Percentiles rank a stretch among this genome's conserved stretches.
These are phyloP conservation scores for Zygosaccharomyces pseudobailii DNA, from an alignment of 1,139 yeast genomes.

Conservation along the genomic window DNA sequence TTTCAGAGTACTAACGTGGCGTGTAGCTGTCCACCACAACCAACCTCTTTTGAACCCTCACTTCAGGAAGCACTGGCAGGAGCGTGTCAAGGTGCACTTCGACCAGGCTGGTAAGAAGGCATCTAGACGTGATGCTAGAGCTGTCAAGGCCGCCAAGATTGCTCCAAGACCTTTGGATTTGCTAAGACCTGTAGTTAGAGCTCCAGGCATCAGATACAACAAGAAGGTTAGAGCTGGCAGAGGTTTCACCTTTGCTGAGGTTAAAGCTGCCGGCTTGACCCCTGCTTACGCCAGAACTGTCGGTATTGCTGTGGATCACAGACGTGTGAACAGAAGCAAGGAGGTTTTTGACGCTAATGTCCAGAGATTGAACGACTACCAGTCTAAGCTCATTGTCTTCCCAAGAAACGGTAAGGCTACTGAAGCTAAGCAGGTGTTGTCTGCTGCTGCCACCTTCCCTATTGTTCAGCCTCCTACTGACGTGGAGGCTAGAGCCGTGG, in stretches of 20 bases:
- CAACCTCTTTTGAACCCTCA: slow-evolving; percentile 94
- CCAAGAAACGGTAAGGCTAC: slow-evolving; percentile 82
- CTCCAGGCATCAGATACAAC: slow-evolving; percentile 98
- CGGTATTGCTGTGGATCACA: slow-evolving; percentile 99
- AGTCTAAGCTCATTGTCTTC: slow-evolving; percentile 90
- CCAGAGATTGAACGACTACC: slow-evolving; percentile 94
- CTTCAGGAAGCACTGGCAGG: slow-evolving; percentile 99
- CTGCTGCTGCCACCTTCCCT: slow-evolving; percentile 86
- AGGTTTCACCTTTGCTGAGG: slow-evolving; percentile 97
- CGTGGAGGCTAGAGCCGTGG: slow-evolving; percentile 87
- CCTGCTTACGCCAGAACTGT: slow-evolving; percentile 96
- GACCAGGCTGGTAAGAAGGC: slow-evolving; percentile 99
- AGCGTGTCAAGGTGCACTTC: slow-evolving; percentile 97
- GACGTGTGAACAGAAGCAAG: slow-evolving; percentile 98
- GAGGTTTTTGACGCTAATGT: slow-evolving; percentile 95
- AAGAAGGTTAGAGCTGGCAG: slow-evolving; percentile 99
- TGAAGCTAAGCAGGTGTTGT: slow-evolving; percentile 71
- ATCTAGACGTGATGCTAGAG: slow-evolving; percentile 93
- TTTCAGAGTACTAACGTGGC: slow-evolving; percentile 9
- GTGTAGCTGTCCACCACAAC: slow-evolving; percentile 91
- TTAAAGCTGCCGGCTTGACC: slow-evolving; percentile 96
- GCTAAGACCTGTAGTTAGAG: slow-evolving; percentile 97
- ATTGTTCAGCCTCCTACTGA: slow-evolving; percentile 73
- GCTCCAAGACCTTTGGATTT: slow-evolving; percentile 98
- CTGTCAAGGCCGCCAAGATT: slow-evolving; percentile 86